phyloP scores from a whole-genome alignment of 768 basidiomycete genomes.

The Leccinum longicurvipes region DNA sequence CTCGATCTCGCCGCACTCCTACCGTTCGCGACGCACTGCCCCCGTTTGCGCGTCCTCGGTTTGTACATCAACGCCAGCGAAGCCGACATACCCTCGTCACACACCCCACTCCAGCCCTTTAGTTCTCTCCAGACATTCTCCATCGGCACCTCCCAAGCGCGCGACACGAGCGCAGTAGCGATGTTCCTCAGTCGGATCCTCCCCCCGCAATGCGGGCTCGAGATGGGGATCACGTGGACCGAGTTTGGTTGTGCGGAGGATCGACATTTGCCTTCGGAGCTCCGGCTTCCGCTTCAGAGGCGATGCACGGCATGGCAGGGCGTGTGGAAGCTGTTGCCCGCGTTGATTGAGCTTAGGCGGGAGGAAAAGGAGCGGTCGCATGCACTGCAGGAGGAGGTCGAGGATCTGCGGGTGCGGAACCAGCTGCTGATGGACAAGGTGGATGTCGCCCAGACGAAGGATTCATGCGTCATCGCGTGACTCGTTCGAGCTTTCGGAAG shows the following conservation, averaged over 20 bases:
- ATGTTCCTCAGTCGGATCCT: conserved; percentile 53
- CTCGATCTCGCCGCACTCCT: conserved; percentile 40
- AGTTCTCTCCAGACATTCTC: conserved; percentile 30
- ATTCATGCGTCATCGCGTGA: conserved; percentile 33
- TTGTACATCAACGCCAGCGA: conserved; percentile 37
- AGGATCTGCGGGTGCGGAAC: conserved; percentile 48
- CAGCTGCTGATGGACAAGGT: conserved; percentile 39
- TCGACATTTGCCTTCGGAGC: conserved; percentile 5
- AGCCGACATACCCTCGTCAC: conserved; percentile 12
- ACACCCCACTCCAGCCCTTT: conserved; percentile 17
- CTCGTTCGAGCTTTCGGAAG: not conserved
- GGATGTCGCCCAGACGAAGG: conserved; percentile 13
- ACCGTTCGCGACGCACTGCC: conserved; percentile 41
- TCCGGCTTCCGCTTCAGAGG: conserved; percentile 6
- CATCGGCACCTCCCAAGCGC: conserved; percentile 49
- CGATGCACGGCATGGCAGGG: conserved; percentile 42
- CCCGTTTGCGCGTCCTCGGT: conserved; percentile 34
- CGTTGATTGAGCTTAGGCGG: conserved; percentile 40
- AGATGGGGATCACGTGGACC: conserved; percentile 49
- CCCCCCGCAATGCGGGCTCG: conserved; percentile 41
- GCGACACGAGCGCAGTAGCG: conserved; percentile 42
- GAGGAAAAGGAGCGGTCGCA: conserved; percentile 42
- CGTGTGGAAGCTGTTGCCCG: conserved; percentile 41
- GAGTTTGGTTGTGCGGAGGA: conserved; percentile 15
- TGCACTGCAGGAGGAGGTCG: conserved; percentile 42